These are phyloP conservation scores for Fusarium concolor DNA, from an alignment of 2,329 filamentous ascomycete genomes.

Conservation along the genomic window DNA sequence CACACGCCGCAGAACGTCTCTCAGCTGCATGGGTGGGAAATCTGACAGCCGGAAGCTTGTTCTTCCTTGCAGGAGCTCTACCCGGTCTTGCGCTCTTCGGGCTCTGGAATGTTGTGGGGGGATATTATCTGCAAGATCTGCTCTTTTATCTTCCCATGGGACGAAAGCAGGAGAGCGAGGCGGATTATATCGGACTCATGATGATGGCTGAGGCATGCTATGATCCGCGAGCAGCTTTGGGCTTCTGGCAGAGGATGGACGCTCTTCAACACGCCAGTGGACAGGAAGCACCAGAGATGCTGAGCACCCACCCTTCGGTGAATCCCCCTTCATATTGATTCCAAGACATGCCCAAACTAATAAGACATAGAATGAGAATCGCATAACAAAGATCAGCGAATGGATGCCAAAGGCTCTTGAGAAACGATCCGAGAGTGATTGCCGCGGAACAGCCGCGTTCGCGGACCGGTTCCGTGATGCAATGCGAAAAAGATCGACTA, in stretches of 20 bases:
- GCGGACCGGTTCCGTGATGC: slow-evolving; percentile 65
- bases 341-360: not conserved
- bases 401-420: slow-evolving; percentile 70
- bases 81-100: slow-evolving; percentile 55
- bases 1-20: slow-evolving; percentile 74
- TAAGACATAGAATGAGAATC: slow-evolving; percentile 63
- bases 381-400: slow-evolving; percentile 73
- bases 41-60: slow-evolving; percentile 61
- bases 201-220: slow-evolving; percentile 87
- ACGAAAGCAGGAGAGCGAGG: slow-evolving; percentile 79
- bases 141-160: slow-evolving; percentile 76
- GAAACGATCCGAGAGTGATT: slow-evolving; percentile 66
- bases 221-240: slow-evolving; percentile 73
- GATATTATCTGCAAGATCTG: slow-evolving; percentile 65
- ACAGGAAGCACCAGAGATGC: slow-evolving; percentile 73
- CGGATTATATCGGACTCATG: slow-evolving; percentile 83
- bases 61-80: slow-evolving; percentile 60
- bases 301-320: slow-evolving; percentile 81
- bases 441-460: slow-evolving; percentile 63
- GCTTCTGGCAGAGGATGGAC: slow-evolving; percentile 77
- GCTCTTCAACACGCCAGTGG: slow-evolving; percentile 52
- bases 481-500: slow-evolving; percentile 51
- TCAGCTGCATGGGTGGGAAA: slow-evolving; percentile 65
- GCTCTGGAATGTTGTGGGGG: slow-evolving; percentile 58
- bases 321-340: slow-evolving; percentile 44